These are phyloP conservation scores for Geotrichum europaeum DNA, from an alignment of 1,139 yeast species.

Conservation along the genomic window DNA sequence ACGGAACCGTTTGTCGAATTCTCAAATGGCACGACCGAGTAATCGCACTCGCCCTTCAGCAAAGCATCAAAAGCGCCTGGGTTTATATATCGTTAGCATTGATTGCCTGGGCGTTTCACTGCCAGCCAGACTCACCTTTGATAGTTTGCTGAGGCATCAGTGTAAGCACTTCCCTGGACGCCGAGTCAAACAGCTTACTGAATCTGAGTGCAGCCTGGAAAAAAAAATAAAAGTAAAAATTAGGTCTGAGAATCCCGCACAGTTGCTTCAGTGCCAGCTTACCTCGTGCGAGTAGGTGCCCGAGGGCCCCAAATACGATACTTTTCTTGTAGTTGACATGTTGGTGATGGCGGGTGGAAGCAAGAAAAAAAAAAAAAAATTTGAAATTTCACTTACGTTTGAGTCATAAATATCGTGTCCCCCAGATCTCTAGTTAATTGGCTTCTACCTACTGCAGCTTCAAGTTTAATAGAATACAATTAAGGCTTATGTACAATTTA, in stretches of 20 bases:
- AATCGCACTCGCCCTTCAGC: constrained; percentile 45
- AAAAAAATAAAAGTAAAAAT: background rate
- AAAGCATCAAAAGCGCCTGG: constrained; percentile 57
- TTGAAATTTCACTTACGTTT: background rate
- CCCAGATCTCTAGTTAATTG: background rate
- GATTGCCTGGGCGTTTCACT: background rate
- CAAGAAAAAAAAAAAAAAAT: background rate
- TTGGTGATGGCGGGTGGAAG: background rate
- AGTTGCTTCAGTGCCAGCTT: constrained; percentile 29
- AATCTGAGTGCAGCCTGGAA: constrained; percentile 69
- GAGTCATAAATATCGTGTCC: background rate
- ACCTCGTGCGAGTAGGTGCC: constrained; percentile 92
- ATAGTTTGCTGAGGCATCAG: constrained; percentile 27
- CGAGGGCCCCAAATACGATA: constrained; percentile 77
- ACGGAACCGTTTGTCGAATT: constrained; percentile 96
- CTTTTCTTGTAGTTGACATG: constrained; percentile 25
- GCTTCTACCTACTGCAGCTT: background rate
- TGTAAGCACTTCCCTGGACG: constrained; percentile 20
- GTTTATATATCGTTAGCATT: background rate
- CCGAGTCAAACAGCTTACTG: constrained; percentile 40
- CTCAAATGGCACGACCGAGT: constrained; percentile 85
- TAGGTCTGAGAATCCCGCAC: background rate
- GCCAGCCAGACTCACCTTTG: constrained; percentile 20
- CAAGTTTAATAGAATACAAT: background rate
- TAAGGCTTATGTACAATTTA: constrained; percentile 17